Conservation (phyloP, 2,329 filamentous ascomycete species). For the Neoscytalidium dimidiatum region DNA sequence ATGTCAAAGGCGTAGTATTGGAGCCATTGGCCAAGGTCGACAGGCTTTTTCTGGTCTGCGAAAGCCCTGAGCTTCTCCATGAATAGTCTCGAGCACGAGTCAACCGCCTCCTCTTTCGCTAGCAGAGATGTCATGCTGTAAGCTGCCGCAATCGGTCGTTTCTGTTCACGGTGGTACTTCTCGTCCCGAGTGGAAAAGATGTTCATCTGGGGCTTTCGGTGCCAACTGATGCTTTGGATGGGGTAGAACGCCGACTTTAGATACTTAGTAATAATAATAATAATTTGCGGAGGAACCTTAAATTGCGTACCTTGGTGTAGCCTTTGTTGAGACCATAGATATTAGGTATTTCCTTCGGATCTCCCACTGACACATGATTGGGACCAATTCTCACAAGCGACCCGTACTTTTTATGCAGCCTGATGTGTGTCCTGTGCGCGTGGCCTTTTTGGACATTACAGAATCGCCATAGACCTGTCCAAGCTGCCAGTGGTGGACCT, state of each 20-base stretch:
- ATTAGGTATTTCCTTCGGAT: conserved; percentile 67
- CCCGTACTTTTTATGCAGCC: conserved; percentile 70
- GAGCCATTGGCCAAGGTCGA: conserved; percentile 33
- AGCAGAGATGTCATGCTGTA: conserved; percentile 47
- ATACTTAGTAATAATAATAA: too few relatives aligned
- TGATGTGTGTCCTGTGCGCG: conserved; percentile 55
- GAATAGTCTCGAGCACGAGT: conserved; percentile 28
- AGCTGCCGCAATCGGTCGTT: conserved; percentile 39
- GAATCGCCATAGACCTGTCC: conserved; percentile 77
- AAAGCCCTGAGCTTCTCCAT: conserved; percentile 26
- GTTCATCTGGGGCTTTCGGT: conserved; percentile 24
- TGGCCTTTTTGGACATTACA: conserved; percentile 59
- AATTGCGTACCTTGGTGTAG: conserved; percentile 36
- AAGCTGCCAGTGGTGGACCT: conserved; percentile 60
- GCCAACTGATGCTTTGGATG: conserved; percentile 28
- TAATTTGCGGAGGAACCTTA: too few relatives aligned
- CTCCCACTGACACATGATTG: conserved; percentile 75
- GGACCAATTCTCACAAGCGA: conserved; percentile 77
- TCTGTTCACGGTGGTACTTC: conserved; percentile 42
- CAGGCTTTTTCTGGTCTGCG: conserved; percentile 22
- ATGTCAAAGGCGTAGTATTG: conserved; percentile 45
- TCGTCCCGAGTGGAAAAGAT: conserved; percentile 46
- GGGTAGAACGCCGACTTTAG: conserved; percentile 31
- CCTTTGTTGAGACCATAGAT: conserved; percentile 64
- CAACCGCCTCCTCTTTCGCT: conserved; percentile 30